Evolutionary conservation across 305 asterid species (phyloP).

Genomic region (Ilex paraguariensis): DNA sequence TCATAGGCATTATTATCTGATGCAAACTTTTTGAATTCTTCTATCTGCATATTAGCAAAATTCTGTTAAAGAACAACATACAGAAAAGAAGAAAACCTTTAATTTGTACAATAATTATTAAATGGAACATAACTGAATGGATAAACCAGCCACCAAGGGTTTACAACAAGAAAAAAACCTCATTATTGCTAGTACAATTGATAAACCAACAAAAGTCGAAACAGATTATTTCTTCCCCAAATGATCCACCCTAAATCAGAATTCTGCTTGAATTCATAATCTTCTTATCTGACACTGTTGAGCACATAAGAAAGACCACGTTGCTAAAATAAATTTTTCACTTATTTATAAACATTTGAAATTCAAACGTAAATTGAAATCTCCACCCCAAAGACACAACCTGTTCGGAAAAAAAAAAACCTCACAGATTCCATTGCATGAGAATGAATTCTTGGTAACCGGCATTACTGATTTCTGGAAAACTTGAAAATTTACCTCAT

Average conservation of each 20-base stretch:
- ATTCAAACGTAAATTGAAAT: background rate
- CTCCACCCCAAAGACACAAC: background rate
- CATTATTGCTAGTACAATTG: too few relatives aligned
- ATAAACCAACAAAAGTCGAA: too few relatives aligned
- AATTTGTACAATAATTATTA: too few relatives aligned
- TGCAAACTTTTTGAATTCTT: conserved; percentile 88
- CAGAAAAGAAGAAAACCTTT: background rate
- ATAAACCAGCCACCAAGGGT: too few relatives aligned
- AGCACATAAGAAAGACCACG: too few relatives aligned
- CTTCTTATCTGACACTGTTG: too few relatives aligned
- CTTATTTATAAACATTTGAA: background rate
- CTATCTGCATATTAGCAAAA: conserved; percentile 31
- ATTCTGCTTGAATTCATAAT: too few relatives aligned
- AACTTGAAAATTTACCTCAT: conserved; percentile 51
- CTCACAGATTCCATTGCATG: background rate
- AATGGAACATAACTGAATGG: too few relatives aligned
- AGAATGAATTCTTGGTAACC: background rate
- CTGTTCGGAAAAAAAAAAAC: background rate
- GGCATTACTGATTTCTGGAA: background rate
- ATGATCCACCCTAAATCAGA: too few relatives aligned
- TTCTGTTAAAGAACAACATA: background rate
- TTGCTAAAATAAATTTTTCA: too few relatives aligned
- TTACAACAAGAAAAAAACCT: too few relatives aligned
- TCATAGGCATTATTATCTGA: conserved; percentile 70
- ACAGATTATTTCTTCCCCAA: too few relatives aligned